Base-by-base conservation (phyloP, 2,329 filamentous ascomycete species). In the Paraconiothyrium sp. region DNA sequence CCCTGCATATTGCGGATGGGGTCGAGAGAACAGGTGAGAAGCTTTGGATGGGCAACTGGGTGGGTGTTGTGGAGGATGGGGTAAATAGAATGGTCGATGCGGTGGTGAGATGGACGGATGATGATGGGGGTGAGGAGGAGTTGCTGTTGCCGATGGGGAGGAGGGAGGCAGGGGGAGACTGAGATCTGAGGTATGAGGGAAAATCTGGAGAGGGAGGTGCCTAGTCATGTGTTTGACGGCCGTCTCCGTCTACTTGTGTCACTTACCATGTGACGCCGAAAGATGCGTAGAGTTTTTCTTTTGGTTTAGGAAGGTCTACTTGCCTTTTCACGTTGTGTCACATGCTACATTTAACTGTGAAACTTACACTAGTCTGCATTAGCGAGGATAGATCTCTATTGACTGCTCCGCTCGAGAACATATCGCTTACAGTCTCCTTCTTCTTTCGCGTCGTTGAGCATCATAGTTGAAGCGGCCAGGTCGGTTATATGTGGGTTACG, bases 81-180 rank as follows among this genome's bases (percentile, higher is more conserved):
- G 54, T 56, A 20, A 24, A 47, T 16, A 47, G 27, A 32, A 43
- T 30, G 8, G 54, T 56, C 30, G 32, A 47, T n/a, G 20, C 11
- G 54, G 32, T 56, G 43, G 54, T 48, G 54, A 35, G 41, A 32
- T 56, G 54, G 54, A 51, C 57, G 43, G 47, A 49, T 9, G 35
- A 54, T 16, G 54, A 37, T 9, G 41, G 20, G 1, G 54, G 30
- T 16, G 41, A 47, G 16, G 52, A 55, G 52, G 52, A 30, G 3
- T 34, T 55, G 52, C 27, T 55, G 16, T 46, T 55, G 52, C 52
- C 52, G 52, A 8, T 55, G 34, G 52, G 27, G 52, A 34, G n/a
- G 6, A 22, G 41, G 27, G 24, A 44, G 14, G 39, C 13, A 6
- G 35, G 16, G n/a, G 7, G 49, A 41, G 32, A 41, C 6, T 41